Conservation (phyloP, 306 rosid genomes). For the Cyamopsis tetragonoloba region DNA sequence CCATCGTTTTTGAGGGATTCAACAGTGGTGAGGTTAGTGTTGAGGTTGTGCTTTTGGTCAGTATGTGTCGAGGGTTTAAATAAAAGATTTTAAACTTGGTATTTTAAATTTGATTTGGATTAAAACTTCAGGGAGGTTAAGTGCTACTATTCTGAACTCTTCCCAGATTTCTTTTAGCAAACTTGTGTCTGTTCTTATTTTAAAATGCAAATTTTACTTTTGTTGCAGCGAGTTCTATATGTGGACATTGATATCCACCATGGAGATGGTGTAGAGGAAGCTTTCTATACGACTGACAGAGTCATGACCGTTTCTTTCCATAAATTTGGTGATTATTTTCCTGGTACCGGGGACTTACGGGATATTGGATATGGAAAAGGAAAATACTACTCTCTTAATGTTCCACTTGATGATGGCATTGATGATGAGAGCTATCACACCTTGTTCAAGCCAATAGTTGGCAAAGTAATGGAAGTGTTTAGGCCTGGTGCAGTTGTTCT, state of each 20-base stretch:
- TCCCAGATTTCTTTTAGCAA: too few relatives aligned
- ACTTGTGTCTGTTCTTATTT: too few relatives aligned
- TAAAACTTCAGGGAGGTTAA: too few relatives aligned
- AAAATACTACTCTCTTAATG: constrained; percentile 70
- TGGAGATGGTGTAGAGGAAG: constrained; percentile 75
- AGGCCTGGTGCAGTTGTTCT: constrained; percentile 72
- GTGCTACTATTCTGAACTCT: too few relatives aligned
- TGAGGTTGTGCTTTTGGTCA: too few relatives aligned
- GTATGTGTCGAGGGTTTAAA: too few relatives aligned
- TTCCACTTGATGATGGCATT: constrained; percentile 70
- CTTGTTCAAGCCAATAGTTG: constrained; percentile 65
- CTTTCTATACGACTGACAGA: constrained; percentile 66
- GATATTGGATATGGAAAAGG: constrained; percentile 64
- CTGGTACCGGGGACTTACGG: constrained; percentile 65
- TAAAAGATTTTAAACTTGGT: too few relatives aligned
- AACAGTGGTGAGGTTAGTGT: too few relatives aligned
- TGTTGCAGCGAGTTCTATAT: constrained; percentile 72
- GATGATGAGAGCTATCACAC: constrained; percentile 75
- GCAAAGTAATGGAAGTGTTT: constrained; percentile 69
- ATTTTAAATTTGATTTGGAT: too few relatives aligned
- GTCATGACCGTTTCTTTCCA: constrained; percentile 77
- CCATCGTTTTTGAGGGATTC: too few relatives aligned
- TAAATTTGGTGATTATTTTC: constrained; percentile 72
- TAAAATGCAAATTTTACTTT: too few relatives aligned
- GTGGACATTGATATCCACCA: constrained; percentile 76